Evolutionary conservation across 495 filamentous ascomycete genomes (phyloP).

Genomic region (Astrothelium macrocarpum): DNA sequence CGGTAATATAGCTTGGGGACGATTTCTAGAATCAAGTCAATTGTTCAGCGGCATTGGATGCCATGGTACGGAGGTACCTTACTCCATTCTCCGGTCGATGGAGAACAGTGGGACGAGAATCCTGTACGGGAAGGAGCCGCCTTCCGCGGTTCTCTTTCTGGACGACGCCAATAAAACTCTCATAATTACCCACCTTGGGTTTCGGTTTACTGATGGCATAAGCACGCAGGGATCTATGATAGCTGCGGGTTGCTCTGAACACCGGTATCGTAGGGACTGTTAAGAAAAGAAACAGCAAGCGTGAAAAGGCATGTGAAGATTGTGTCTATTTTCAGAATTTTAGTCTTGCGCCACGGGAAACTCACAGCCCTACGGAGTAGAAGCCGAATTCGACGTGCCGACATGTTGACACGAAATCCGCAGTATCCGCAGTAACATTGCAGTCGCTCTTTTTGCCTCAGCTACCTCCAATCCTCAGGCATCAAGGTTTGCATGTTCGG

Average conservation of each 20-base stretch:
- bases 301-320: neutral
- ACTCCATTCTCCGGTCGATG: too few species aligned
- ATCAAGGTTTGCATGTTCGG: neutral
- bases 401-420: too few species aligned
- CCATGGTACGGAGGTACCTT: too few species aligned
- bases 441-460: too few species aligned
- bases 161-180: neutral
- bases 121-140: neutral
- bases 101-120: too few species aligned
- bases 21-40: too few species aligned
- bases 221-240: neutral
- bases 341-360: neutral
- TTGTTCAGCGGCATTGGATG: too few species aligned
- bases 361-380: neutral
- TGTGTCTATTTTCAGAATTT: neutral
- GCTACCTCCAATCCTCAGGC: neutral
- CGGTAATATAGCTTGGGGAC: neutral
- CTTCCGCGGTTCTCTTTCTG: neutral
- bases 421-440: too few species aligned
- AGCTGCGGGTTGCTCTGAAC: neutral
- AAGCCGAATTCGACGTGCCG: too few species aligned
- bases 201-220: neutral
- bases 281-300: neutral
- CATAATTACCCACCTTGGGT: neutral
- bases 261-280: neutral